Evolutionary conservation across 2,329 filamentous ascomycete genomes (phyloP).

Genomic region (Aspergillus awamori): DNA sequence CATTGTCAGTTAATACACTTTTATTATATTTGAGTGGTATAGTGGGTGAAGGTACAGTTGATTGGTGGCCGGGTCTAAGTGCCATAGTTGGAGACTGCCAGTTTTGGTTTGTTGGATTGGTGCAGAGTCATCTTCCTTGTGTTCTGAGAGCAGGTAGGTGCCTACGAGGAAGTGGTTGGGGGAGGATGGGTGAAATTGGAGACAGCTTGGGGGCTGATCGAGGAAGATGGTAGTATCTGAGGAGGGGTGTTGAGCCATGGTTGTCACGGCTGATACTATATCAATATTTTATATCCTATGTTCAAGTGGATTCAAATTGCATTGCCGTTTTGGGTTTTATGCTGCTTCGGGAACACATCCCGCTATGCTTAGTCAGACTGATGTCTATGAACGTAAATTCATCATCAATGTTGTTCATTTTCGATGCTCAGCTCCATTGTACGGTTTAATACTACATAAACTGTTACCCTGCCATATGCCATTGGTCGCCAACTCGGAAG

Average conservation of each 20-base stretch:
- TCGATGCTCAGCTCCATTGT: too few species aligned
- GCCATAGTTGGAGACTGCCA: slow-evolving; percentile 72
- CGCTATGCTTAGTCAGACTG: not conserved
- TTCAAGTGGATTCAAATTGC: not conserved
- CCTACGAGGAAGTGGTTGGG: slow-evolving; percentile 74
- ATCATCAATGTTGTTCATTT: too few species aligned
- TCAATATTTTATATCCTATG: not conserved
- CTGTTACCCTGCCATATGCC: not conserved
- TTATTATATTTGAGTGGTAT: too few species aligned
- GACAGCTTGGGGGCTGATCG: slow-evolving; percentile 49
- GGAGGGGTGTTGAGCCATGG: slow-evolving; percentile 29
- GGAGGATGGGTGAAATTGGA: slow-evolving; percentile 48
- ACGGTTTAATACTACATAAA: too few species aligned
- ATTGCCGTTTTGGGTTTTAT: not conserved
- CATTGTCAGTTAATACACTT: slow-evolving; percentile 16
- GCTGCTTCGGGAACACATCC: not conserved
- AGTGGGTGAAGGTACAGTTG: slow-evolving; percentile 30
- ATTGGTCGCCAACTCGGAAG: slow-evolving; percentile 41
- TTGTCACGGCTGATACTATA: not conserved
- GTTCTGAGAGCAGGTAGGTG: slow-evolving; percentile 70
- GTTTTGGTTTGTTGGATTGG: slow-evolving; percentile 63
- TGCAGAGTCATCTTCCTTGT: slow-evolving; percentile 27
- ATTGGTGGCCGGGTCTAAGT: slow-evolving; percentile 44
- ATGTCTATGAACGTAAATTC: not conserved
- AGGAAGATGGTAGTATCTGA: slow-evolving; percentile 42